Conservation (phyloP, 1,139 yeast genomes). For the Geotrichum siamense region DNA sequence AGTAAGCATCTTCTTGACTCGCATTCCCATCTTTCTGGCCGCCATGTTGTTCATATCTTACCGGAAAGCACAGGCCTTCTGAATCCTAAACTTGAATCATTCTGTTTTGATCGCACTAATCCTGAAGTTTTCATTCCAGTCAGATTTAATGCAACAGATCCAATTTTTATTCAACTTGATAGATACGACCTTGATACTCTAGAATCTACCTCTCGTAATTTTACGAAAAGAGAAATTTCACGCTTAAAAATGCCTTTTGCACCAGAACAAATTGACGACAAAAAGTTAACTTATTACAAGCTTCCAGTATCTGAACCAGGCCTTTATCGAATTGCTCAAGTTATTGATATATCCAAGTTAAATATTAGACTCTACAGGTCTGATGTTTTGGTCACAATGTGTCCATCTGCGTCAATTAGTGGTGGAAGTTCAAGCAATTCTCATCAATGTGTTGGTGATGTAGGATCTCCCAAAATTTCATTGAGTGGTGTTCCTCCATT, state of each 20-base stretch:
- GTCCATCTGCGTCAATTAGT: conserved; percentile 62
- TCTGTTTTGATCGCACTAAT: conserved; percentile 49
- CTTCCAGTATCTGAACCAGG: conserved; percentile 66
- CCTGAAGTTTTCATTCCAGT: conserved; percentile 52
- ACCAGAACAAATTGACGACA: conserved; percentile 33
- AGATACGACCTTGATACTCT: conserved; percentile 53
- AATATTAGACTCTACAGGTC: conserved; percentile 59
- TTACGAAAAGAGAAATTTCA: conserved; percentile 49
- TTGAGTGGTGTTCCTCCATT: conserved; percentile 74
- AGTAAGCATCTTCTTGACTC: conserved; percentile 46
- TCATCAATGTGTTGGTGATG: conserved; percentile 61
- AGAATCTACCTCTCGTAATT: conserved; percentile 44
- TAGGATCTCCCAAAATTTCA: conserved; percentile 48
- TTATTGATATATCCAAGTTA: conserved; percentile 53
- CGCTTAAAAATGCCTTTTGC: conserved; percentile 32
- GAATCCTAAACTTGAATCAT: conserved; percentile 63
- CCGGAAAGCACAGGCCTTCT: conserved; percentile 87
- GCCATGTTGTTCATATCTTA: conserved; percentile 73
- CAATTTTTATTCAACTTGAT: conserved; percentile 60
- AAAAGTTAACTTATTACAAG: conserved; percentile 43
- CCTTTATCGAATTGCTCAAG: conserved; percentile 56
- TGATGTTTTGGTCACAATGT: conserved; percentile 59
- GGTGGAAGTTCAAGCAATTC: conserved; percentile 24
- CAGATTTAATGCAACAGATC: conserved; percentile 72
- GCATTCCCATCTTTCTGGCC: conserved; percentile 74